Conservation (phyloP, 257 asterid genomes). For the Nicotiana tomentosiformis region DNA sequence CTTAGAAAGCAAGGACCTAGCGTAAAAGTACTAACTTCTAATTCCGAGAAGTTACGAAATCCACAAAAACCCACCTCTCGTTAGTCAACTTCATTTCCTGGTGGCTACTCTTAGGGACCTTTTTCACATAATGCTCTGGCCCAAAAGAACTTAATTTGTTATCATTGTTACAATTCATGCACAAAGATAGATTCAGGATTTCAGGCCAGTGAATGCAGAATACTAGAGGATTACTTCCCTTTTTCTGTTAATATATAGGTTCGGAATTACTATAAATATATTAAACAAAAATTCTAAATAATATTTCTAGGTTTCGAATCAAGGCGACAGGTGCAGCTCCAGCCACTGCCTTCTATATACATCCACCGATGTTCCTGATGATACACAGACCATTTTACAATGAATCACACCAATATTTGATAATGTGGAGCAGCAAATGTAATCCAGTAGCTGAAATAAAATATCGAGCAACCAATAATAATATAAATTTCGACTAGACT, state of each 20-base stretch:
- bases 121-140: neutral
- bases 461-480: neutral
- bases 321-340: neutral
- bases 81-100: neutral
- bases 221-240: neutral
- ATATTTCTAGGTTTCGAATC: neutral
- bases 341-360: neutral
- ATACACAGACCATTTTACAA: neutral
- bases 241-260: neutral
- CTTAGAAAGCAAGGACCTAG: no score
- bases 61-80: neutral
- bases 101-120: neutral
- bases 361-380: neutral
- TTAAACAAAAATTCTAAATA: neutral
- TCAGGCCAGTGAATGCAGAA: neutral
- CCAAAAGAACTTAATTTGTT: neutral
- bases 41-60: neutral
- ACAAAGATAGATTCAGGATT: neutral
- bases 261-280: neutral
- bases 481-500: no score
- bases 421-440: neutral
- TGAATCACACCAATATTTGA: neutral
- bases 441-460: neutral
- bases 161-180: neutral
- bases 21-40: no score